Evolutionary conservation across 768 basidiomycete genomes (phyloP).

Genomic region (Trametes cinnabarina): DNA sequence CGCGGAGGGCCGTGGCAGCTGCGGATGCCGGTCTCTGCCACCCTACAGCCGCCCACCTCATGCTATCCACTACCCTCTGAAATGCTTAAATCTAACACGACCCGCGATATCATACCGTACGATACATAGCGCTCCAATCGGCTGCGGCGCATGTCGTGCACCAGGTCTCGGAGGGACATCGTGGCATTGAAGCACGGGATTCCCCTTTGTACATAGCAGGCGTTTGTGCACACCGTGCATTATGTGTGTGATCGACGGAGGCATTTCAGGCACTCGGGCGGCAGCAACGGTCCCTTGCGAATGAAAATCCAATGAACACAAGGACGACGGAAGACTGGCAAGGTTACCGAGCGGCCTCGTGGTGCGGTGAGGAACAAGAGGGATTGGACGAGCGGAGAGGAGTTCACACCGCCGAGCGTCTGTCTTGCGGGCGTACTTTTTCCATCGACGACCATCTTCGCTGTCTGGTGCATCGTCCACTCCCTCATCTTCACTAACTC

Average conservation of each 20-base stretch:
- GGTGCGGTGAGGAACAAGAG: conserved; percentile 7
- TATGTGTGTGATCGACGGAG: conserved; percentile 3
- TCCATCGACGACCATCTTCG: conserved; percentile 33
- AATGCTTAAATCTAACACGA: too few relatives aligned
- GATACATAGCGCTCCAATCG: too few relatives aligned
- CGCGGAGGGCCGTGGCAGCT: too few relatives aligned
- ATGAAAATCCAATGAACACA: not conserved
- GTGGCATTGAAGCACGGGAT: not conserved
- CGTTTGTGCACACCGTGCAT: not conserved
- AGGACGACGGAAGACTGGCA: not conserved
- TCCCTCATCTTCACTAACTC: conserved; percentile 20
- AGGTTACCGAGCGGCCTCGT: conserved; percentile 11
- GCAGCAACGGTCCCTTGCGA: not conserved
- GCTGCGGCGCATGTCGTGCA: not conserved
- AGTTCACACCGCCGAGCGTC: conserved; percentile 20
- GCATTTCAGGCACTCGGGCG: not conserved
- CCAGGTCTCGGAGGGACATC: not conserved
- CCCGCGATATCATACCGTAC: too few relatives aligned
- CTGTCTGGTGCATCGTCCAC: conserved; percentile 22
- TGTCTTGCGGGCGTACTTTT: conserved; percentile 23
- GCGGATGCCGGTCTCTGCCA: too few relatives aligned
- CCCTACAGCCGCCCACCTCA: too few relatives aligned
- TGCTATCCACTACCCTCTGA: too few relatives aligned
- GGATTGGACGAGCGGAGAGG: not conserved
- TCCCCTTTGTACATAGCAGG: too few relatives aligned